phyloP scores from a whole-genome alignment of 805 yeast species.

The Nakazawaea peltata region DNA sequence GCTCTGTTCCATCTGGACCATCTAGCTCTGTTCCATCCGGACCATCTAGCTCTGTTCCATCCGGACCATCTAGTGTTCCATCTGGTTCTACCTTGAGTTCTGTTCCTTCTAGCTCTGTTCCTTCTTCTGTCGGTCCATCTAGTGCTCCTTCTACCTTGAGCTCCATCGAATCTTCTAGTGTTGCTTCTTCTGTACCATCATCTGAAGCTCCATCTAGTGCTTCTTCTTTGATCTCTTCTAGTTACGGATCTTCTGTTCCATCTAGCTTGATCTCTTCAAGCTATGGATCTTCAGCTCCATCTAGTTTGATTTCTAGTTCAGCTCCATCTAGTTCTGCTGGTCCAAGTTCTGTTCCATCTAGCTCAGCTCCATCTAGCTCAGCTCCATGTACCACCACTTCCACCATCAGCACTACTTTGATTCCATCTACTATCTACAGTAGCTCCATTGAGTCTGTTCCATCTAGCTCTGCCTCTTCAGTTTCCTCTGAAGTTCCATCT shows the following conservation, averaged over 20 bases:
- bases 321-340: not conserved
- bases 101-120: not conserved
- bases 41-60: not conserved
- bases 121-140: constrained; percentile 1
- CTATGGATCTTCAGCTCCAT: not conserved
- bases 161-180: not conserved
- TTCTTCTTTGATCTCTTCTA: not conserved
- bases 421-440: no score
- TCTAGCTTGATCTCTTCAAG: not conserved
- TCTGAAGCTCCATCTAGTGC: not conserved
- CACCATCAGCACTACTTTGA: not conserved
- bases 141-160: not conserved
- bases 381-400: not conserved
- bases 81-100: not conserved
- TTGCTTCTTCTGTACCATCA: not conserved
- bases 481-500: not conserved
- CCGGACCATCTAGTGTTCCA: not conserved
- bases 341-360: not conserved
- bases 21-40: not conserved
- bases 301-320: not conserved
- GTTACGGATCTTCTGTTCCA: not conserved
- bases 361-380: not conserved
- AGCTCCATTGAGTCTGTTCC: not conserved
- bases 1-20: not conserved
- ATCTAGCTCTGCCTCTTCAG: not conserved